Evolutionary conservation across 2,329 filamentous ascomycete genomes (phyloP).

Genomic region (Clarireedia homoeocarpa): DNA sequence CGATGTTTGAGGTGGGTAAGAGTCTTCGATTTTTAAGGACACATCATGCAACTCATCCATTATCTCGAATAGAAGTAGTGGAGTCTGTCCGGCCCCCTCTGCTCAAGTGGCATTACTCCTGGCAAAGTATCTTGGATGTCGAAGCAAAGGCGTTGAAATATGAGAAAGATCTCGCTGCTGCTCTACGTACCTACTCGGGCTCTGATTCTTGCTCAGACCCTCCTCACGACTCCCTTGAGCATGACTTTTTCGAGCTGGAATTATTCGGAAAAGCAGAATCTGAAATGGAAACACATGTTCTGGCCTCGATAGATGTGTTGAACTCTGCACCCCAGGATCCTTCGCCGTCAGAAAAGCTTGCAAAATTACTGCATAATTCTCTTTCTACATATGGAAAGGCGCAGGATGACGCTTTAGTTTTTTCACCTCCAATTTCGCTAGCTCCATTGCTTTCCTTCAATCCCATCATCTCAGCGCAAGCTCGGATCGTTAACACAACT

Average conservation of each 20-base stretch:
- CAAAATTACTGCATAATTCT: slow-evolving; percentile 18
- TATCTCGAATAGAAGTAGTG: slow-evolving; percentile 47
- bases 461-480: slow-evolving; percentile 66
- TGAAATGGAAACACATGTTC: slow-evolving; percentile 40
- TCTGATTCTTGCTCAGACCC: not conserved
- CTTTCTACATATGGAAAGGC: slow-evolving; percentile 11
- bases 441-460: slow-evolving; percentile 66
- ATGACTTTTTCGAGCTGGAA: slow-evolving; percentile 20
- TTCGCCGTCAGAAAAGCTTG: slow-evolving; percentile 17
- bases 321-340: slow-evolving; percentile 31
- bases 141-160: slow-evolving; percentile 51
- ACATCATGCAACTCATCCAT: slow-evolving; percentile 63
- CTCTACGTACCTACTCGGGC: slow-evolving; percentile 21
- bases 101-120: slow-evolving; percentile 63
- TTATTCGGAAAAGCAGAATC: slow-evolving; percentile 42
- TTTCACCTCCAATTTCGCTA: slow-evolving; percentile 34
- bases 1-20: slow-evolving; percentile 72
- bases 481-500: slow-evolving; percentile 67
- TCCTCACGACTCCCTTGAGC: not conserved
- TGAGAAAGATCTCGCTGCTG: slow-evolving; percentile 35
- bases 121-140: slow-evolving; percentile 59
- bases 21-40: slow-evolving; percentile 65
- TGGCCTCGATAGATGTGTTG: slow-evolving; percentile 43
- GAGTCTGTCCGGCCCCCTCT: slow-evolving; percentile 43
- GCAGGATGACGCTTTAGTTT: slow-evolving; percentile 16